Conservation (phyloP, 805 yeast genomes). For the Yarrowia osloensis region DNA sequence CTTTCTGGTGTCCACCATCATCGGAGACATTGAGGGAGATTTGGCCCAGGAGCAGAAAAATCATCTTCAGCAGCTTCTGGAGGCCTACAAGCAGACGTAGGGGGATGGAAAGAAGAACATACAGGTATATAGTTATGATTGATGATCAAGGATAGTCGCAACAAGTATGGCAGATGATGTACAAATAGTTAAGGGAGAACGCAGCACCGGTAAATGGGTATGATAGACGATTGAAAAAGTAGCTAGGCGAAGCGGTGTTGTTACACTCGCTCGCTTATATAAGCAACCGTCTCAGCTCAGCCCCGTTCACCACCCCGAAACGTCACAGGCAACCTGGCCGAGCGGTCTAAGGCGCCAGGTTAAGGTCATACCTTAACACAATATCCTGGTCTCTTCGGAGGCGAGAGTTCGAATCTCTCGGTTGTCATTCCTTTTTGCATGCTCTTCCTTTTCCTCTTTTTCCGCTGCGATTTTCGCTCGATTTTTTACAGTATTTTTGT, state of each 20-base stretch:
- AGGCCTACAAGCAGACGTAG: conserved; percentile 45
- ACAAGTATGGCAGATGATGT: too few relatives aligned
- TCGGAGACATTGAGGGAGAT: conserved; percentile 49
- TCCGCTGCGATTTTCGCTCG: neutral
- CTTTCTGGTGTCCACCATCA: conserved; percentile 59
- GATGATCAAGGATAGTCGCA: too few relatives aligned
- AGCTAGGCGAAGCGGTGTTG: too few relatives aligned
- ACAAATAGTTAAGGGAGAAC: too few relatives aligned
- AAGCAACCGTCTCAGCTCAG: too few relatives aligned
- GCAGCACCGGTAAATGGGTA: too few relatives aligned
- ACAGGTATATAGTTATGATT: conserved; percentile 7
- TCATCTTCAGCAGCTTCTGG: conserved; percentile 50
- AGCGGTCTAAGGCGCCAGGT: conserved; percentile 32
- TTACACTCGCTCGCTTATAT: neutral
- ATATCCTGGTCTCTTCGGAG: conserved; percentile 30
- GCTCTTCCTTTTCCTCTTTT: neutral
- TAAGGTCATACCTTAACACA: conserved; percentile 21
- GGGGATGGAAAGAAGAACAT: neutral
- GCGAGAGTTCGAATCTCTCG: conserved; percentile 30
- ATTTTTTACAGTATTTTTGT: neutral
- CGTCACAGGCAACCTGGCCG: conserved; percentile 29
- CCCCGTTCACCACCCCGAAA: neutral
- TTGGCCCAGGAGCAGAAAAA: conserved; percentile 48
- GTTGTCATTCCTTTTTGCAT: conserved; percentile 6
- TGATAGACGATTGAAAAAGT: too few relatives aligned